phyloP scores from a whole-genome alignment of 805 yeast genomes.

The Yarrowia hollandica region DNA sequence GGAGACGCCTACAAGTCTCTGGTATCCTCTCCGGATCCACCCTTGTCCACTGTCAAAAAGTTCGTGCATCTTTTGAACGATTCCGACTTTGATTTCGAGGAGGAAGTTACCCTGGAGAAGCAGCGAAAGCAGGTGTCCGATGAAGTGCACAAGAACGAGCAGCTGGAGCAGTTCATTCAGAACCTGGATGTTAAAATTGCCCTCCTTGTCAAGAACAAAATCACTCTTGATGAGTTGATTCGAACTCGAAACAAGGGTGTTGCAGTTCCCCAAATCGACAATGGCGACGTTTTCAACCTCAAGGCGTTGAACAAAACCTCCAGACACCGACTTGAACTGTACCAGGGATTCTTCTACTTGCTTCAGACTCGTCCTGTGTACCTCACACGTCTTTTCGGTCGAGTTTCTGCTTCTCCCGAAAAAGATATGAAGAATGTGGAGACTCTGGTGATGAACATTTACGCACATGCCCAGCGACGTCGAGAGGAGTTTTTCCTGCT shows the following conservation, averaged over 20 bases:
- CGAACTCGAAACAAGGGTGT: constrained; percentile 45
- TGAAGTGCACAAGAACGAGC: constrained; percentile 68
- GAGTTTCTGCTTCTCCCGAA: constrained; percentile 39
- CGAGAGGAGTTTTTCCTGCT: constrained; percentile 73
- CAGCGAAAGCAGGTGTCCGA: constrained; percentile 67
- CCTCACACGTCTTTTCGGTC: constrained; percentile 55
- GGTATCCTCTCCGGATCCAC: constrained; percentile 70
- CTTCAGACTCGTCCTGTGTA: constrained; percentile 82
- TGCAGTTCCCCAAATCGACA: constrained; percentile 34
- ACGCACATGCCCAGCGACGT: constrained; percentile 45
- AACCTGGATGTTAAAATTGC: constrained; percentile 77
- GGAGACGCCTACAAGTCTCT: constrained; percentile 73
- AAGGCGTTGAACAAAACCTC: constrained; percentile 44
- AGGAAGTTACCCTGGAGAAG: constrained; percentile 68
- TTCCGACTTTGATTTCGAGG: constrained; percentile 69
- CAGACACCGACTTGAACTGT: constrained; percentile 56
- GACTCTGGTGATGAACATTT: constrained; percentile 40
- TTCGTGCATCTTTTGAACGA: constrained; percentile 76
- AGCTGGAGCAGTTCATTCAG: constrained; percentile 69
- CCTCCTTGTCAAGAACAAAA: constrained; percentile 73
- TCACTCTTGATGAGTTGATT: constrained; percentile 69
- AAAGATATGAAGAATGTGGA: constrained; percentile 41
- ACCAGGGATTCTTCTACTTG: constrained; percentile 76
- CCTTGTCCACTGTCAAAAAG: constrained; percentile 69
- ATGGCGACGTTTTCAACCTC: constrained; percentile 43